Evolutionary conservation across 768 basidiomycete genomes (phyloP).

Genomic region (Stropharia rugosoannulata): DNA sequence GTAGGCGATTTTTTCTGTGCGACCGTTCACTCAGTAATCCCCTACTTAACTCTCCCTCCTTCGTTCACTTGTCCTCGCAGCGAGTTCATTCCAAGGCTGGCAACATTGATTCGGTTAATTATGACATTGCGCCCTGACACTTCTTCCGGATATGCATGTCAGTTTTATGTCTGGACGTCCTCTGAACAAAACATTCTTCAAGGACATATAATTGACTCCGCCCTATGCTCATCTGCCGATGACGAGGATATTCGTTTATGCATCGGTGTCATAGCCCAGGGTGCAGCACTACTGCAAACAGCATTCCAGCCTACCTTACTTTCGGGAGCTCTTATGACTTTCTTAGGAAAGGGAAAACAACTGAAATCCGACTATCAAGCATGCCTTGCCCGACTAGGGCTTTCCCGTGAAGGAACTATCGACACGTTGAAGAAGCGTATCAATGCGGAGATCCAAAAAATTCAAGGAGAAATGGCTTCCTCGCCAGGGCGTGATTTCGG

Average conservation of each 20-base stretch:
- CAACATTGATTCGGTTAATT: constrained; percentile 33
- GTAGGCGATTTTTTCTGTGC: constrained; percentile 36
- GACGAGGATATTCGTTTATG: constrained; percentile 39
- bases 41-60: constrained; percentile 12
- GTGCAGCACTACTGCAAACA: constrained; percentile 46
- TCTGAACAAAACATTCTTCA: constrained; percentile 39
- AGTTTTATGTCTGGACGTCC: constrained; percentile 49
- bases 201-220: constrained; percentile 39
- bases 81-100: constrained; percentile 35
- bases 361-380: constrained; percentile 36
- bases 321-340: constrained; percentile 41
- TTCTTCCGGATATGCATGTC: constrained; percentile 27
- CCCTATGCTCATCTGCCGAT: constrained; percentile 30
- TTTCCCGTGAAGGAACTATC: constrained; percentile 34
- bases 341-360: constrained; percentile 34
- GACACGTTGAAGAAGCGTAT: constrained; percentile 37
- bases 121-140: constrained; percentile 16
- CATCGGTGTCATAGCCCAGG: constrained; percentile 50
- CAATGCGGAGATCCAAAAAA: constrained; percentile 31
- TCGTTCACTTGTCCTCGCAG: constrained; percentile 24
- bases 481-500: constrained; percentile 19
- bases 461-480: constrained; percentile 27
- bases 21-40: constrained; percentile 26
- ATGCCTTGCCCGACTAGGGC: constrained; percentile 38
- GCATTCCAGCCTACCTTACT: constrained; percentile 47